Evolutionary conservation across 805 yeast species (phyloP).

Genomic region (Teunomyces panamensis): DNA sequence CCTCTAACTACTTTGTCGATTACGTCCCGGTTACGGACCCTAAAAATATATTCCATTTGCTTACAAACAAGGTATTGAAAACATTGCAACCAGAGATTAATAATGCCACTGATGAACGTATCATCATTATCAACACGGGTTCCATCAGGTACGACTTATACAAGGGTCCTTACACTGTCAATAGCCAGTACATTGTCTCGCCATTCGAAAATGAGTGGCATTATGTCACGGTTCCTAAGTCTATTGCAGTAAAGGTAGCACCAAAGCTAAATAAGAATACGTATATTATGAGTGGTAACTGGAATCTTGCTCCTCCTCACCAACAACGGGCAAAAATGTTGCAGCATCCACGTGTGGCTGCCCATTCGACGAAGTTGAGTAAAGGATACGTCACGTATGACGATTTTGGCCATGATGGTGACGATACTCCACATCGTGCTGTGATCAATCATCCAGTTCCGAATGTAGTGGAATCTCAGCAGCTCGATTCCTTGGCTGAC

Average conservation of each 20-base stretch:
- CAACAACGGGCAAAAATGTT: constrained; percentile 10
- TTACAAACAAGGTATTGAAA: constrained; percentile 58
- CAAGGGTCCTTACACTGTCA: constrained; percentile 78
- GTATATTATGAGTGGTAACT: constrained; percentile 34
- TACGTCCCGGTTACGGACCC: constrained; percentile 56
- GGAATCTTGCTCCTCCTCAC: constrained; percentile 21
- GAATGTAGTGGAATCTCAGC: constrained; percentile 66
- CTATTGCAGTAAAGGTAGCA: constrained; percentile 53
- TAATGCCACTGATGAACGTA: constrained; percentile 20
- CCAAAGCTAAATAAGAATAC: constrained; percentile 55
- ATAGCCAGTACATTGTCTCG: constrained; percentile 76
- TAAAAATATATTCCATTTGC: constrained; percentile 53
- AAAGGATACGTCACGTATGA: constrained; percentile 82
- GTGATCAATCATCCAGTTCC: constrained; percentile 64
- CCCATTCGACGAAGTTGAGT: constrained; percentile 25
- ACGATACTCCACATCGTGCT: constrained; percentile 69
- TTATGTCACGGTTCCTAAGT: constrained; percentile 55
- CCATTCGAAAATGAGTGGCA: constrained; percentile 86
- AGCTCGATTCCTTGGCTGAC: constrained; percentile 21
- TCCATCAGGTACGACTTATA: constrained; percentile 83
- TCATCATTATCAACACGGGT: constrained; percentile 79
- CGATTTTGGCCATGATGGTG: constrained; percentile 84
- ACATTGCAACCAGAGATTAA: constrained; percentile 28
- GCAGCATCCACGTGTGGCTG: background rate
- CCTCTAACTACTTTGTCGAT: constrained; percentile 60